Conservation (phyloP, 139 green algal genomes). For the Tetradesmus lagerheimii region DNA sequence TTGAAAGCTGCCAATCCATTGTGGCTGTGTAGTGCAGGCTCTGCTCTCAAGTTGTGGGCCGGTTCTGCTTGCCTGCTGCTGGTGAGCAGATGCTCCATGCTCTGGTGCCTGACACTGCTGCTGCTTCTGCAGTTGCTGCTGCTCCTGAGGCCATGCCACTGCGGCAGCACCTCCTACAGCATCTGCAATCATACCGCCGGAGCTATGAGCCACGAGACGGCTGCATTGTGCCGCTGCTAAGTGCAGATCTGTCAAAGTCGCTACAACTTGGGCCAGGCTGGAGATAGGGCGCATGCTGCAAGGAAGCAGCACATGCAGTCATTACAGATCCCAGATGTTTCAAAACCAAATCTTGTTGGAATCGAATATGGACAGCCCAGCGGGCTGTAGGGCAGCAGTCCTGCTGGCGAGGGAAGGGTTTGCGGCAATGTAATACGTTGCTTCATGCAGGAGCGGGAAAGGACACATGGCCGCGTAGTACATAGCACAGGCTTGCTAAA, state of each 20-base stretch:
- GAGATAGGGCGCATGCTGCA: background rate
- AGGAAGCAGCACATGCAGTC: background rate
- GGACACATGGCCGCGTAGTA: background rate
- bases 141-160: background rate
- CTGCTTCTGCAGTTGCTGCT: background rate
- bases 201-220: background rate
- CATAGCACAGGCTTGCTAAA: background rate
- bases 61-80: background rate
- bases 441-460: too few relatives aligned
- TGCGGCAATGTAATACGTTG: background rate
- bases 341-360: background rate
- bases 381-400: background rate
- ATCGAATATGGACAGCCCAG: background rate
- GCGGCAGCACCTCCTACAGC: background rate
- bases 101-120: background rate
- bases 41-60: too few relatives aligned
- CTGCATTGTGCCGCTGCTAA: background rate
- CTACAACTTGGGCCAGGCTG: background rate
- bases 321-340: too few relatives aligned
- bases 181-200: background rate
- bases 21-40: background rate
- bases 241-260: background rate
- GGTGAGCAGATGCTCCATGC: background rate
- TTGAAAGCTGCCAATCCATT: background rate
- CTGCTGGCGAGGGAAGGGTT: background rate